Percentiles rank a stretch among this genome's conserved stretches.
Conservation (phyloP, 179 eudicot species). For the Drosera spatulata region DNA sequence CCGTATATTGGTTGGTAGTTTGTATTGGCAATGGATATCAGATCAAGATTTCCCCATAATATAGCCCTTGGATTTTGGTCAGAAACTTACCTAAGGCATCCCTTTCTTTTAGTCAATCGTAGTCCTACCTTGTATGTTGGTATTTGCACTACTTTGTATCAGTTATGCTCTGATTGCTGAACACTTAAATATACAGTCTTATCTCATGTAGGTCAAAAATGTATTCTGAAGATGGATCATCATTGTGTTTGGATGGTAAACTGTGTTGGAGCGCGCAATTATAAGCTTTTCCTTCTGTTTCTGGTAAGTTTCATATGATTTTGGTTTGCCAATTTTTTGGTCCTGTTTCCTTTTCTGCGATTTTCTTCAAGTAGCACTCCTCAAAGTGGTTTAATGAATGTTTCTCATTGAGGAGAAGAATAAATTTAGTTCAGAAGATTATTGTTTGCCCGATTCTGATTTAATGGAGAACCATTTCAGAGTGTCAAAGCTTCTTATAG, state of each 20-base stretch:
- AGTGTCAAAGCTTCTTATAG: not conserved
- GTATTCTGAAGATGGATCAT: constrained; percentile 6
- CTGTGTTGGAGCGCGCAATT: constrained; percentile 3
- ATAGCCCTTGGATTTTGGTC: too few species aligned
- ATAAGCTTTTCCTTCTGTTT: constrained; percentile 3
- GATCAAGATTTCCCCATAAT: too few species aligned
- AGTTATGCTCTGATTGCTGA: too few species aligned
- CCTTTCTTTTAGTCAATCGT: too few species aligned
- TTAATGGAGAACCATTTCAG: not conserved
- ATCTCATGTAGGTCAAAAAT: not conserved
- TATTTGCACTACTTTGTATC: too few species aligned
- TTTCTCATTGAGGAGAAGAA: too few species aligned
- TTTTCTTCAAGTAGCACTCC: not conserved
- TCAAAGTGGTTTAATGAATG: too few species aligned
- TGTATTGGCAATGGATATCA: too few species aligned
- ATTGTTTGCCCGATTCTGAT: not conserved
- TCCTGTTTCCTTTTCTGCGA: not conserved
- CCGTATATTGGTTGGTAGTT: too few species aligned
- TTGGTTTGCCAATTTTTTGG: not conserved
- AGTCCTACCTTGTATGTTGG: too few species aligned
- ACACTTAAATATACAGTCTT: too few species aligned
- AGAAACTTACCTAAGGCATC: too few species aligned
- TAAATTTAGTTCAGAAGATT: not conserved
- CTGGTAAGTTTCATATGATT: constrained; percentile 2
- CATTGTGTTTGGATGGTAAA: constrained; percentile 6